Evolutionary conservation across 768 basidiomycete species (phyloP).

Genomic region (Floccularia luteovirens): DNA sequence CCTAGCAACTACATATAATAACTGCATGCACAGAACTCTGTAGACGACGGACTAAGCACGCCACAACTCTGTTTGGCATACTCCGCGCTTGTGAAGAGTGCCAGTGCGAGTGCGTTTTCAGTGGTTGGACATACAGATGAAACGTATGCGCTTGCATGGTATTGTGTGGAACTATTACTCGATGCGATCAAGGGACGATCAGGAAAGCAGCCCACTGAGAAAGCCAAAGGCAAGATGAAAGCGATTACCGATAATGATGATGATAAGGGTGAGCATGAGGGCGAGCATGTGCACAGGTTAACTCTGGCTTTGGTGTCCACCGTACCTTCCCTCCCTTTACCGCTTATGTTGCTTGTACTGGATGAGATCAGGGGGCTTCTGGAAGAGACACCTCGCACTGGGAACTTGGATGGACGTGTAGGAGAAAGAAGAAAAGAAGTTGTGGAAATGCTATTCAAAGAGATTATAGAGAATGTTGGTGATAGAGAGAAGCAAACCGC

Average conservation of each 20-base stretch:
- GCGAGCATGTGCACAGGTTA: constrained; percentile 46
- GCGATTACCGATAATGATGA: too few relatives aligned
- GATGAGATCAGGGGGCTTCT: constrained; percentile 34
- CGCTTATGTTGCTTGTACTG: constrained; percentile 48
- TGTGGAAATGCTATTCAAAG: constrained; percentile 49
- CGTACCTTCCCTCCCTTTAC: constrained; percentile 52
- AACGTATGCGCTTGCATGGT: constrained; percentile 50
- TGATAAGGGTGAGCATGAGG: constrained; percentile 7
- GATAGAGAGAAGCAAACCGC: constrained; percentile 62
- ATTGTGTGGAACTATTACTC: constrained; percentile 55
- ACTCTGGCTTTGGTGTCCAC: constrained; percentile 58
- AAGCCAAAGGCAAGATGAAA: constrained; percentile 10
- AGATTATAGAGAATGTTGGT: constrained; percentile 57
- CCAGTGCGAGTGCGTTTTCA: constrained; percentile 30
- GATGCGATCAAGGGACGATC: constrained; percentile 30
- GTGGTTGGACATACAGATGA: constrained; percentile 13
- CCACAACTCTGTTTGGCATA: constrained; percentile 70
- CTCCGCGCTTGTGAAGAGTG: constrained; percentile 60
- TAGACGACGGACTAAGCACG: constrained; percentile 50
- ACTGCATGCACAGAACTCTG: constrained; percentile 44
- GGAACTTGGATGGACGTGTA: constrained; percentile 4
- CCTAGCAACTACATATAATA: background rate
- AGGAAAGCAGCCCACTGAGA: constrained; percentile 12
- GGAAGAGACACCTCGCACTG: constrained; percentile 13
- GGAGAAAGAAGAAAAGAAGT: constrained; percentile 32